phyloP scores from a whole-genome alignment of 176 grass and related monocot genomes.

The Rhipidocladum racemiflorum region DNA sequence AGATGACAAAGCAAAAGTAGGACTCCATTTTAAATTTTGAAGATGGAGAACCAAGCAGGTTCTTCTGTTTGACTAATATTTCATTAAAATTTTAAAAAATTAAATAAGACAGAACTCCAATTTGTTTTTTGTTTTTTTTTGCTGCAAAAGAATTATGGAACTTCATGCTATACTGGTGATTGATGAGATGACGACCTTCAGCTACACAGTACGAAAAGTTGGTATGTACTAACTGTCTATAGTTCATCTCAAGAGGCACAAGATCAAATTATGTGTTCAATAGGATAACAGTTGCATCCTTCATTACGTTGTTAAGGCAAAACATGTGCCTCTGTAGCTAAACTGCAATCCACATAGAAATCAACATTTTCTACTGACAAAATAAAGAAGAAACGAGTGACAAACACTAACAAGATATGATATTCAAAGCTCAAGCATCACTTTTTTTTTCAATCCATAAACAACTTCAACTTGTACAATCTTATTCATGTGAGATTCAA shows the following conservation, averaged over 20 bases:
- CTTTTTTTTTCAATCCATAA: not conserved
- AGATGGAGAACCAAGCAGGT: not conserved
- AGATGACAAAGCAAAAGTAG: conserved; percentile 6
- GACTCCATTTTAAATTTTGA: not conserved
- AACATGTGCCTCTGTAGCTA: not conserved
- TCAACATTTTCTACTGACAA: not conserved
- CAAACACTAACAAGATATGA: not conserved
- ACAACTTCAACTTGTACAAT: not conserved
- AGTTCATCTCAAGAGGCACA: not conserved
- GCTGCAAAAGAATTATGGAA: not conserved
- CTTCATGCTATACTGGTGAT: not conserved
- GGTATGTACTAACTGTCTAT: not conserved
- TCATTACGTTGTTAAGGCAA: not conserved
- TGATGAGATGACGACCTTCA: not conserved
- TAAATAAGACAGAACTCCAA: not conserved
- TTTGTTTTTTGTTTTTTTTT: not conserved
- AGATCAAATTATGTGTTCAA: conserved; percentile 4
- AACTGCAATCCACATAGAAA: not conserved
- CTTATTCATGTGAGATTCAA: not conserved
- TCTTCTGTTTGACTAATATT: not conserved
- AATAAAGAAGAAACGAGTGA: conserved; percentile 11
- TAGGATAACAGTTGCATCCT: not conserved
- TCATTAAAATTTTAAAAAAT: not conserved
- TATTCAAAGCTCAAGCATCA: conserved; percentile 17
- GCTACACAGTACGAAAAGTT: not conserved